phyloP scores from a whole-genome alignment of 768 basidiomycete species.

The Kwoniella pini region DNA sequence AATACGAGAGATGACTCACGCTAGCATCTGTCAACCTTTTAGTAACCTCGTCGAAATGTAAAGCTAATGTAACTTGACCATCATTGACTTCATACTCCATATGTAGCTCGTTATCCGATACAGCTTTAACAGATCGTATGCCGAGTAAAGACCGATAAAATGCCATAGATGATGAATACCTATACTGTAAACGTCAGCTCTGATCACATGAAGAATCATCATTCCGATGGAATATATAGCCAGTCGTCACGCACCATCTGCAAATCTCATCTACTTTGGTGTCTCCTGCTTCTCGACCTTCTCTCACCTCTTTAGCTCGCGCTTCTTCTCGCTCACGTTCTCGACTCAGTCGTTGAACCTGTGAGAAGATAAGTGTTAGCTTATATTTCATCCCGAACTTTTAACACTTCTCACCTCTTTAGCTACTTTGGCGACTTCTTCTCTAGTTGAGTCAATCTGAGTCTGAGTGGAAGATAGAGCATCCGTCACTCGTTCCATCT shows the following conservation, averaged over 20 bases:
- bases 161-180: conserved; percentile 70
- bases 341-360: conserved; percentile 47
- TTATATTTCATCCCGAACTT: not conserved
- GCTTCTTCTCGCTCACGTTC: conserved; percentile 63
- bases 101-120: conserved; percentile 75
- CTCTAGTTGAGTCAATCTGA: conserved; percentile 60
- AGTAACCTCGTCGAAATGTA: conserved; percentile 38
- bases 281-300: conserved; percentile 61
- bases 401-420: conserved; percentile 46
- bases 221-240: too few relatives aligned
- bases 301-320: conserved; percentile 69
- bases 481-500: conserved; percentile 76
- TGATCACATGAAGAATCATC: conserved; percentile 36
- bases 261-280: conserved; percentile 53
- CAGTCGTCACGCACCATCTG: conserved; percentile 63
- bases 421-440: conserved; percentile 54
- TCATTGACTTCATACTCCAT: conserved; percentile 61
- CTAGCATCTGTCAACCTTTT: conserved; percentile 40
- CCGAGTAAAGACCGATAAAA: conserved; percentile 67
- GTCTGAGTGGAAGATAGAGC: conserved; percentile 58
- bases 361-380: not conserved
- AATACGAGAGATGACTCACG: too few relatives aligned
- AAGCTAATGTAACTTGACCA: conserved; percentile 25
- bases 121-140: conserved; percentile 63
- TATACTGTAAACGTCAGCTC: conserved; percentile 45